Conservation (phyloP, 768 basidiomycete genomes). For the Termitomyces heimii region DNA sequence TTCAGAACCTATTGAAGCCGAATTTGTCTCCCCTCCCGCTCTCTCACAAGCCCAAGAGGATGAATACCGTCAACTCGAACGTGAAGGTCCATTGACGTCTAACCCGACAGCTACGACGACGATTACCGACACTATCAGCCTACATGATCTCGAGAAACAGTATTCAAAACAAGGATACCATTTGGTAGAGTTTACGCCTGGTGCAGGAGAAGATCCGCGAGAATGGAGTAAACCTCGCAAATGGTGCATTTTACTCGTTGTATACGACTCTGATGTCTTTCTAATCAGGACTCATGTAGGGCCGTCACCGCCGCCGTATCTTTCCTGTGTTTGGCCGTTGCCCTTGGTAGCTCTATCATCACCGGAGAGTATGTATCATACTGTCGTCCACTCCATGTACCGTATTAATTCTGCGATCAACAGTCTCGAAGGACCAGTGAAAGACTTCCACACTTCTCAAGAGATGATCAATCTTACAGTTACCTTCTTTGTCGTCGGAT, state of each 20-base stretch:
- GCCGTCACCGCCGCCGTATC: conserved; percentile 9
- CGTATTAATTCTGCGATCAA: not conserved
- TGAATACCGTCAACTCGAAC: conserved; percentile 5
- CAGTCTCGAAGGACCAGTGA: conserved; percentile 27
- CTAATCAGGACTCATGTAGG: not conserved
- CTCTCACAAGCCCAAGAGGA: conserved; percentile 8
- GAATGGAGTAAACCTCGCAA: conserved; percentile 4
- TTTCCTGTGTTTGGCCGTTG: conserved; percentile 30
- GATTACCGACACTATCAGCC: not conserved
- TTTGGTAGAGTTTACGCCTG: conserved; percentile 5
- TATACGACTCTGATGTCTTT: not conserved
- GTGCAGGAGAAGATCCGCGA: conserved; percentile 8
- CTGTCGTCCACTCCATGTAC: not conserved
- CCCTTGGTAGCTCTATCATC: conserved; percentile 32
- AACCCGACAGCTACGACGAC: not conserved
- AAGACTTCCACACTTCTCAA: conserved; percentile 25
- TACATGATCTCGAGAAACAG: conserved; percentile 7
- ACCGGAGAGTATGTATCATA: conserved; percentile 31
- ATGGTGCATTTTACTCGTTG: not conserved
- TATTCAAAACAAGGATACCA: conserved; percentile 3
- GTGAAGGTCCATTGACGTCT: conserved; percentile 5
- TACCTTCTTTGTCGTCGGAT: conserved; percentile 37
- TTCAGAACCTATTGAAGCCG: conserved; percentile 9
- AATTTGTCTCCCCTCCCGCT: conserved; percentile 5
- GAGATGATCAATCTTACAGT: conserved; percentile 36